Evolutionary conservation across 2,329 filamentous ascomycete species (phyloP).

Genomic region (Pseudogymnoascus sp.): DNA sequence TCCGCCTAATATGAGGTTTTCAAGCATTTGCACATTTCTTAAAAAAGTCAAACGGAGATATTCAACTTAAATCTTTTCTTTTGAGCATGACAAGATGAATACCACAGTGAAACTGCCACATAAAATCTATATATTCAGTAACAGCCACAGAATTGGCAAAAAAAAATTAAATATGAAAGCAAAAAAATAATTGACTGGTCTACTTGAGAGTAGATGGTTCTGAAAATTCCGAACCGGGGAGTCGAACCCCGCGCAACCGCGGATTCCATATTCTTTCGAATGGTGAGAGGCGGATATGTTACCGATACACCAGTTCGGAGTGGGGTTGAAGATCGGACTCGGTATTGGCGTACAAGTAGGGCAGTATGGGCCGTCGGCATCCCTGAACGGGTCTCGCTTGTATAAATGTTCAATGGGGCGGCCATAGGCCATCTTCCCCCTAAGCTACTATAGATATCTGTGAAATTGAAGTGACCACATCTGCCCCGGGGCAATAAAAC

Average conservation of each 20-base stretch:
- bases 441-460: background rate
- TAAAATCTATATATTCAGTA: background rate
- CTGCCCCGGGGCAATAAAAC: background rate
- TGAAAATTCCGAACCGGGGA: constrained; percentile 7
- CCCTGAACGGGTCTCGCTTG: background rate
- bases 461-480: constrained; percentile 2
- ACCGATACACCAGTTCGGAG: constrained; percentile 7
- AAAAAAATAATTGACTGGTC: background rate
- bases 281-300: constrained; percentile 7
- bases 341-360: background rate
- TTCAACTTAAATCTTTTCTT: background rate
- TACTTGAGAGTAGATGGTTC: constrained; percentile 5
- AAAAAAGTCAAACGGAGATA: background rate
- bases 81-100: background rate
- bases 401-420: constrained; percentile 1
- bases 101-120: background rate
- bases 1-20: background rate
- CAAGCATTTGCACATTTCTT: background rate
- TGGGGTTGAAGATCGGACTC: background rate
- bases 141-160: background rate
- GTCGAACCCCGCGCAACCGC: constrained; percentile 6
- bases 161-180: background rate
- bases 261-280: constrained; percentile 2
- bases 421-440: background rate
- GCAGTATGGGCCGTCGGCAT: background rate